Evolutionary conservation across 371 early-diverging fungal species (phyloP).

Genomic region (Apophysomyces variabilis): DNA sequence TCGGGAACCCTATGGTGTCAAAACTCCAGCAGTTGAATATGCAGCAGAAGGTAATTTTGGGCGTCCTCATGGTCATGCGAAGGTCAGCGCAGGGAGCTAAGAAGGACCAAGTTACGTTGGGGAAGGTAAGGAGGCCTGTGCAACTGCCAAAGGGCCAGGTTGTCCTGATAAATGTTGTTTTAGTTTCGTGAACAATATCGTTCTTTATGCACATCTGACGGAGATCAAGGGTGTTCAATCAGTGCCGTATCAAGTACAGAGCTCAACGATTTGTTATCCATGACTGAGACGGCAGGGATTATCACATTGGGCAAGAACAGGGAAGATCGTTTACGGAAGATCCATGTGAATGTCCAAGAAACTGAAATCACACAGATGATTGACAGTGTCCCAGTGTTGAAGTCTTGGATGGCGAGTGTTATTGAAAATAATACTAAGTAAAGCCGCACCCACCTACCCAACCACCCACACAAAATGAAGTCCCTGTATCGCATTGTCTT

Average conservation of each 20-base stretch:
- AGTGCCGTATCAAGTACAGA: conserved; percentile 77
- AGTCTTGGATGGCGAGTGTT: not conserved
- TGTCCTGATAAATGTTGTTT: too few species aligned
- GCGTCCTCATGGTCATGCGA: conserved; percentile 50
- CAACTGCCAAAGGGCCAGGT: too few species aligned
- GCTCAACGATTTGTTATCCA: conserved; percentile 72
- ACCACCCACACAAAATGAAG: not conserved
- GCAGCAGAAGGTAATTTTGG: conserved; percentile 83
- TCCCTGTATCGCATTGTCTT: not conserved
- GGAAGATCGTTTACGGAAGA: conserved; percentile 54
- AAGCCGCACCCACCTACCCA: not conserved
- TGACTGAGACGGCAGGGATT: conserved; percentile 78
- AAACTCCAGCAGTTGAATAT: conserved; percentile 72
- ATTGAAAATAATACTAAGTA: not conserved
- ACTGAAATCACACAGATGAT: conserved; percentile 55
- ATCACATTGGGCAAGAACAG: conserved; percentile 57
- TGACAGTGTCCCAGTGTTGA: conserved; percentile 20
- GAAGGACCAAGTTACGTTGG: conserved; percentile 53
- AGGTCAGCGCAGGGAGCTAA: conserved; percentile 30
- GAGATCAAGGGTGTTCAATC: conserved; percentile 45
- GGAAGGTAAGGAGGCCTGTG: conserved; percentile 37
- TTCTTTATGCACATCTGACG: conserved; percentile 41
- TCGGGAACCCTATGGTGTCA: conserved; percentile 66
- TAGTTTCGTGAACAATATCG: conserved; percentile 63
- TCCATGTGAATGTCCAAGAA: conserved; percentile 53